These are phyloP conservation scores for Fusarium protoensiforme DNA, from an alignment of 2,329 filamentous ascomycete genomes.

Conservation along the genomic window DNA sequence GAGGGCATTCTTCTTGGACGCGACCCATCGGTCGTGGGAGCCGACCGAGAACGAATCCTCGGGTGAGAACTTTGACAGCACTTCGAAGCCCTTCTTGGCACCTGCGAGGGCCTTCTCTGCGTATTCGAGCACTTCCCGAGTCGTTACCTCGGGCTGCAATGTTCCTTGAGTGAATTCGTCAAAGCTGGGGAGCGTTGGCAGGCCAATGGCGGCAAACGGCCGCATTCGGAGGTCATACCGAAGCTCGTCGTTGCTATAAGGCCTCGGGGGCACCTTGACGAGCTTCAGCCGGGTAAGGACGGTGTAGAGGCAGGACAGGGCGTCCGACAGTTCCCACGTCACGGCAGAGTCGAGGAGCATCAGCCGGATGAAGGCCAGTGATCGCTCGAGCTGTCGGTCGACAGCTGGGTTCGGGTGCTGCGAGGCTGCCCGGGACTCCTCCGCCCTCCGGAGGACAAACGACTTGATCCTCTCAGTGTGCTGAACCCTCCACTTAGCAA, in stretches of 20 bases:
- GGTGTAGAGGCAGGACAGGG: conserved; percentile 72
- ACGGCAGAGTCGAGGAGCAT: conserved; percentile 74
- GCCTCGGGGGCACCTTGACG: conserved; percentile 62
- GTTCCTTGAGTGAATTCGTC: conserved; percentile 66
- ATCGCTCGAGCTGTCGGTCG: conserved; percentile 59
- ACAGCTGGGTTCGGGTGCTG: conserved; percentile 39
- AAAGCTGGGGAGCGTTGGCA: conserved; percentile 74
- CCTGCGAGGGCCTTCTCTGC: conserved; percentile 59
- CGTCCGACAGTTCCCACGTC: conserved; percentile 66
- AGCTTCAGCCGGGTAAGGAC: conserved; percentile 69
- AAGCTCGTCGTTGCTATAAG: conserved; percentile 74
- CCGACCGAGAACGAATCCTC: conserved; percentile 66
- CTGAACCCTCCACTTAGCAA: conserved; percentile 74
- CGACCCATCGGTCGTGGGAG: conserved; percentile 71
- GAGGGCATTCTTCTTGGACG: conserved; percentile 68
- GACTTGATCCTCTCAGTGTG: conserved; percentile 79
- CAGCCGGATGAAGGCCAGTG: conserved; percentile 67
- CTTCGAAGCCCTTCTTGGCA: conserved; percentile 67
- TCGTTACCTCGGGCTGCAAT: conserved; percentile 52
- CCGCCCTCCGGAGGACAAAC: conserved; percentile 63
- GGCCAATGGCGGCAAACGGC: conserved; percentile 76
- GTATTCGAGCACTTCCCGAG: conserved; percentile 55
- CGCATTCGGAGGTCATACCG: conserved; percentile 90
- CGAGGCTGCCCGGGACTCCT: conserved; percentile 38
- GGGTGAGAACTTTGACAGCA: conserved; percentile 62